phyloP scores from a whole-genome alignment of 1,284 basidiomycete genomes.

The Ceratobasidium sp. region DNA sequence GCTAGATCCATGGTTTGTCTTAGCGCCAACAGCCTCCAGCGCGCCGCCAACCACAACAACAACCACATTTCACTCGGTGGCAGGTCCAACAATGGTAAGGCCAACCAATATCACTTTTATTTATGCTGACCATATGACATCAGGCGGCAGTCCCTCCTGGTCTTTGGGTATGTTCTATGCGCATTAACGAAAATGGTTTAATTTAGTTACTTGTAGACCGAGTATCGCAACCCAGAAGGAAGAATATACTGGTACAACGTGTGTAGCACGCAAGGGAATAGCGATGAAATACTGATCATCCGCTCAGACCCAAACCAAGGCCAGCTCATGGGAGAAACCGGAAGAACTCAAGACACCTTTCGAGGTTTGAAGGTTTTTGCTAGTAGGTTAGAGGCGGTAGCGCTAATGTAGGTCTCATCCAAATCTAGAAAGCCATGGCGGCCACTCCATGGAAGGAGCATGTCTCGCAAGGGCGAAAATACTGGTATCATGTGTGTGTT shows the following conservation, averaged over 20 bases:
- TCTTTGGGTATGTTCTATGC: slow-evolving; percentile 7
- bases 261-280: not conserved
- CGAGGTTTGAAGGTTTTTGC: slow-evolving; percentile 69
- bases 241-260: slow-evolving; percentile 88
- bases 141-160: slow-evolving; percentile 27
- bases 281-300: not conserved
- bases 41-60: not conserved
- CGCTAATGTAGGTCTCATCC: not conserved
- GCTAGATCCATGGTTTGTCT: not conserved
- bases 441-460: slow-evolving; percentile 95
- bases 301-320: slow-evolving; percentile 67
- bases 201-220: slow-evolving; percentile 51
- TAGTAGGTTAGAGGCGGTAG: not conserved
- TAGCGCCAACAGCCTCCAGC: slow-evolving; percentile 10
- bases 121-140: not conserved
- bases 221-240: slow-evolving; percentile 77
- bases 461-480: slow-evolving; percentile 87
- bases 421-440: slow-evolving; percentile 78
- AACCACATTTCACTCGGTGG: not conserved
- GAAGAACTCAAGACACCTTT: slow-evolving; percentile 90
- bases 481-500: slow-evolving; percentile 86
- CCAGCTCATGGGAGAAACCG: slow-evolving; percentile 90
- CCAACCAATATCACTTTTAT: not conserved
- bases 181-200: not conserved
- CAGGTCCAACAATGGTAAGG: slow-evolving; percentile 21